Evolutionary conservation across 345 rosid species (phyloP).

Genomic region (Mallotus nudiflorus): DNA sequence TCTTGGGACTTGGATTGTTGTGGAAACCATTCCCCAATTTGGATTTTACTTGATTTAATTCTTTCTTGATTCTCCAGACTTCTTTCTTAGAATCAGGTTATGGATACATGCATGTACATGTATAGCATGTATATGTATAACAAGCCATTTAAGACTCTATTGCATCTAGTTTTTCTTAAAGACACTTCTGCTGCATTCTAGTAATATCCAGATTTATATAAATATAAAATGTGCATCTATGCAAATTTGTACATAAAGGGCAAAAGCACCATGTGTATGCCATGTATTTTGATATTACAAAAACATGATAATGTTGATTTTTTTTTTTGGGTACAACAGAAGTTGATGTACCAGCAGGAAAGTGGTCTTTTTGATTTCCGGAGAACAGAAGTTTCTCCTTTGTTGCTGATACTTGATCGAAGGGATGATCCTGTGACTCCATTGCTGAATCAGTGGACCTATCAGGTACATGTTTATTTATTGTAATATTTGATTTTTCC

Average conservation of each 20-base stretch:
- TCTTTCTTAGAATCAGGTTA: conserved; percentile 3
- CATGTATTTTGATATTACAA: not conserved
- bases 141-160: not conserved
- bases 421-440: conserved; percentile 98
- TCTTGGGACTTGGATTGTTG: not conserved
- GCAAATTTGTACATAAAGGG: not conserved
- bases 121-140: conserved; percentile 1
- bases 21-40: not conserved
- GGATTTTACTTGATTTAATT: not conserved
- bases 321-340: conserved; percentile 48
- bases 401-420: conserved; percentile 82
- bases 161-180: not conserved
- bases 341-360: conserved; percentile 97
- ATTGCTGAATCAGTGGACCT: conserved; percentile 95
- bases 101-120: not conserved
- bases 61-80: not conserved
- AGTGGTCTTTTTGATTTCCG: conserved; percentile 95
- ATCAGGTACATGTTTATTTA: conserved; percentile 60
- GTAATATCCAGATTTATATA: not conserved
- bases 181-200: not conserved
- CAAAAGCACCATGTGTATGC: not conserved
- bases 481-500: conserved; percentile 10
- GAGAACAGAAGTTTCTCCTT: conserved; percentile 83
- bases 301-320: conserved; percentile 9
- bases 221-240: not conserved